Conservation (phyloP, 1,284 basidiomycete species). For the Melampsora americana region DNA sequence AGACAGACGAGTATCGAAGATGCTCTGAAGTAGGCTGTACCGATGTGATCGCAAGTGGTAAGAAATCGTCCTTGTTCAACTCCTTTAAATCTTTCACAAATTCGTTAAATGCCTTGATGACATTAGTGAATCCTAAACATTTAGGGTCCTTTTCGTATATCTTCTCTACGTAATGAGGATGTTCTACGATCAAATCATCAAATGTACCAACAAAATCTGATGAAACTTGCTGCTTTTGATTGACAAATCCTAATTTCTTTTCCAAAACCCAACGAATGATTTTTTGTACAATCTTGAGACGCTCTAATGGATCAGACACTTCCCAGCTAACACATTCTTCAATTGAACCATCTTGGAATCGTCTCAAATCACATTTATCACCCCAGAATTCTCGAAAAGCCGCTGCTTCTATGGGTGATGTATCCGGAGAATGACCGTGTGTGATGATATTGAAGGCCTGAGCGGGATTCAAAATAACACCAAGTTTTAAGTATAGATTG, state of each 20-base stretch:
- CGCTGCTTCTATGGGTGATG: conserved; percentile 57
- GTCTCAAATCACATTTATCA: conserved; percentile 81
- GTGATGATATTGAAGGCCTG: conserved; percentile 79
- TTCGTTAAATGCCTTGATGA: conserved; percentile 73
- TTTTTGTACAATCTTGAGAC: conserved; percentile 70
- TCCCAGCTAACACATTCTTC: conserved; percentile 90
- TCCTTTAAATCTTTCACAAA: conserved; percentile 72
- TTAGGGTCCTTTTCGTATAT: conserved; percentile 54
- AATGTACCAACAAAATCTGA: conserved; percentile 61
- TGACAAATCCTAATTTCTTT: conserved; percentile 63
- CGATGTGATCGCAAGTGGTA: conserved; percentile 77
- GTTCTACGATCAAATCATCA: conserved; percentile 64
- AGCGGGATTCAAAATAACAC: conserved; percentile 68
- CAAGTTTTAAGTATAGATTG: conserved; percentile 57
- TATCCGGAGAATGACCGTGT: conserved; percentile 73
- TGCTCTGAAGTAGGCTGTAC: conserved; percentile 67
- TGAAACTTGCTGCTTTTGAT: conserved; percentile 60
- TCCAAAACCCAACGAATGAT: conserved; percentile 72
- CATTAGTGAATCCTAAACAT: conserved; percentile 64
- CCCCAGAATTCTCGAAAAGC: conserved; percentile 88
- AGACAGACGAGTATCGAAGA: conserved; percentile 78
- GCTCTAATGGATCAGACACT: conserved; percentile 51
- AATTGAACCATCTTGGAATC: conserved; percentile 95
- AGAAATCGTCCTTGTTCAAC: conserved; percentile 59
- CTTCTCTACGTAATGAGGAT: conserved; percentile 48